phyloP scores from a whole-genome alignment of 176 grass and related monocot species.

The Hyparrhenia diplandra region DNA sequence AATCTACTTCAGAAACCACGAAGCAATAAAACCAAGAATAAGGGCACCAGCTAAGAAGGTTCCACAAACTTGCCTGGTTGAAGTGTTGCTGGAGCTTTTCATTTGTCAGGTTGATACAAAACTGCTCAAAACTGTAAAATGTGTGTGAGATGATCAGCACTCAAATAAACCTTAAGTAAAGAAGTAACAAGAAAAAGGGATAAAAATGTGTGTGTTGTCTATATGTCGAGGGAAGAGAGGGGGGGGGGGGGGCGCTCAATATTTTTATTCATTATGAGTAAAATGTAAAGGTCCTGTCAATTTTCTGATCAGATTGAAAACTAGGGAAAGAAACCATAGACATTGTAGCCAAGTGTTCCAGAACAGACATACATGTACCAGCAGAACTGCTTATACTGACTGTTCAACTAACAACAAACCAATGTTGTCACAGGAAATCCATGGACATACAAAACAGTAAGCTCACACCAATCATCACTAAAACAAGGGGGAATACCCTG shows the following conservation, averaged over 20 bases:
- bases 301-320: neutral
- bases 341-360: neutral
- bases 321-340: neutral
- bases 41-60: neutral
- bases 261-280: neutral
- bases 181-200: neutral
- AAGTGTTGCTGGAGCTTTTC: constrained; percentile 99
- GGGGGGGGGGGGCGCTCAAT: neutral
- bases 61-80: constrained; percentile 68
- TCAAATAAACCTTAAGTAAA: constrained; percentile 17
- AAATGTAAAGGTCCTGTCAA: neutral
- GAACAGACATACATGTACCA: neutral
- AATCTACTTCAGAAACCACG: constrained; percentile 5
- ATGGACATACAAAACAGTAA: constrained; percentile 2
- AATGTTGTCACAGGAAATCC: neutral
- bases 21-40: neutral
- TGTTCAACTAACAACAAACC: constrained; percentile 17
- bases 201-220: neutral
- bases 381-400: neutral
- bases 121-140: constrained; percentile 86
- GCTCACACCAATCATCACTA: constrained; percentile 10
- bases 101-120: constrained; percentile 99
- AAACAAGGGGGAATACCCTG: neutral
- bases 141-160: neutral
- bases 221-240: neutral